Evolutionary conservation across 768 basidiomycete genomes (phyloP), one percentile per base, ranked within the genome.

Genomic region (Piloderma croceum): DNA sequence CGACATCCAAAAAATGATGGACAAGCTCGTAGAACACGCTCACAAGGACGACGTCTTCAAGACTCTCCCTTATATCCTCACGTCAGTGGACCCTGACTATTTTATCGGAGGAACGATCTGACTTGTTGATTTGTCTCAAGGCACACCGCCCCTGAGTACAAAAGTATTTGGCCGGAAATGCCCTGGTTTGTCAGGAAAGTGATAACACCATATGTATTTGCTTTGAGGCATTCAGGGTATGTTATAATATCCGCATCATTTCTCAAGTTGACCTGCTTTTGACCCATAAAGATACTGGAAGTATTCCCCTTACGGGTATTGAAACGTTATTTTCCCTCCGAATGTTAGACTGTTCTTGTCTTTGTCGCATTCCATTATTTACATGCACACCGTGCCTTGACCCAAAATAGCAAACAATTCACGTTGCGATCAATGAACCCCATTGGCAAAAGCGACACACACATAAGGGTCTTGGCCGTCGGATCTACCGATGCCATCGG

Each of bases 131-230:
- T n/a, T 15, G n/a, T n/a, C 15, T 34, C 2, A 34, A 69, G 65
- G 39, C 67, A 70, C 45, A 68, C 61, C 6, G 56, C 64, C n/a
- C 53, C 62, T 3, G 61, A 62, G 20, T 56, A 54, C 44, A 67
- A 67, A 42, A 55, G 51, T 12, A 36, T 49, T n/a, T 70, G 61
- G 60, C 69, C 69, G 1, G 44, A 49, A 2, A 54, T 69, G 46
- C 63, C 67, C 2, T 66, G 67, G 64, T 34, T 68, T 15, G 43
- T 69, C 3, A 59, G 62, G 23, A 64, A 66, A 38, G 10, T 67
- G 5, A 42, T 65, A 3, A 39, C 66, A 3, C 67, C 69, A 6
- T 66, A 61, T 43, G 27, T 67, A 10, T 45, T 69, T 6, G 65
- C 63, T 4, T 52, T 45, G 35, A 56, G 46, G 41, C 31, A 67